Conservation (phyloP, 768 basidiomycete genomes). For the Phanerochaete carnosa region DNA sequence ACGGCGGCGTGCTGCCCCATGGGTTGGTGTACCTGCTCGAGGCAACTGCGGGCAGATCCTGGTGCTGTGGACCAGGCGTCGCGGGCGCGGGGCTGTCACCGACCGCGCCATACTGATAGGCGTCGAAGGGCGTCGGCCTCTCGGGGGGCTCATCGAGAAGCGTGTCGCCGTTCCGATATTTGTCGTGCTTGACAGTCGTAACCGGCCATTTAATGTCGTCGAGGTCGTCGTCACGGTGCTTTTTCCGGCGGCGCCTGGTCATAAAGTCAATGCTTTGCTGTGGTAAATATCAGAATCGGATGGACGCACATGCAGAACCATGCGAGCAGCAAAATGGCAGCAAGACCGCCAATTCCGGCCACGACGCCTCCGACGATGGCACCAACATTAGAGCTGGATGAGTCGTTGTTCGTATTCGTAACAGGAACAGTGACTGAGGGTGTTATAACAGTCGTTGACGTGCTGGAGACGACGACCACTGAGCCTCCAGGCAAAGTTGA, state of each 20-base stretch:
- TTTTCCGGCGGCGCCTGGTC: constrained; percentile 6
- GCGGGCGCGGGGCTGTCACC: neutral
- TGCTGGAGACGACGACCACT: constrained; percentile 13
- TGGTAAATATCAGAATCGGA: neutral
- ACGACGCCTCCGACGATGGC: constrained; percentile 18
- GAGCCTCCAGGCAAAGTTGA: constrained; percentile 13
- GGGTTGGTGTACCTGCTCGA: neutral
- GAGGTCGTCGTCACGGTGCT: constrained; percentile 17
- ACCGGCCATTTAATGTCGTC: constrained; percentile 7
- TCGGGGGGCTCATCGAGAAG: neutral
- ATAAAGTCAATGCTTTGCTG: neutral
- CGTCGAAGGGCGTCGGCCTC: neutral
- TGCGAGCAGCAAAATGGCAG: constrained; percentile 9
- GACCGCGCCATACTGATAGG: neutral
- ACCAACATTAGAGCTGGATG: constrained; percentile 8
- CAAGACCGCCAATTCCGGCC: constrained; percentile 12
- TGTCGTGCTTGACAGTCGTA: constrained; percentile 1
- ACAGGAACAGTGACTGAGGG: constrained; percentile 9
- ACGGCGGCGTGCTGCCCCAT: neutral
- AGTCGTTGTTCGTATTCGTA: neutral
- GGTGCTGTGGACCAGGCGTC: neutral
- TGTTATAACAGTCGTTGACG: constrained; percentile 9
- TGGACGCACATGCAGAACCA: constrained; percentile 15
- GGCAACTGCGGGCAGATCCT: neutral
- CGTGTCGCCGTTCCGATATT: neutral